Conservation (phyloP, 2,329 filamentous ascomycete species). For the Cytospora paraplurivora region DNA sequence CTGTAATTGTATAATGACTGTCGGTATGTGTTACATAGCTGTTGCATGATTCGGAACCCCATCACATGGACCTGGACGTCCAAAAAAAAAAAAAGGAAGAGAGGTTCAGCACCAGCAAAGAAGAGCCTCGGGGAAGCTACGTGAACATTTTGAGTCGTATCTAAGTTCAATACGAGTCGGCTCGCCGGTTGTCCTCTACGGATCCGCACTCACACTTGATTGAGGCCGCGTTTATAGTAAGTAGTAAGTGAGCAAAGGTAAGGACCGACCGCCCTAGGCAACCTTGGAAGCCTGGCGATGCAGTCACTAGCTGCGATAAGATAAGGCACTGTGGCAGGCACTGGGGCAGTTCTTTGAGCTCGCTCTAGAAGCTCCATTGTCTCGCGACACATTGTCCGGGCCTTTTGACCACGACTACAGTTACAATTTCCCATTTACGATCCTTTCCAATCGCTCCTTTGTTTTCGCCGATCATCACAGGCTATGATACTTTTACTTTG, state of each 20-base stretch:
- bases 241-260: neutral
- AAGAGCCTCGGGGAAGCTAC: neutral
- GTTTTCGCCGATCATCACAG: neutral
- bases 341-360: neutral
- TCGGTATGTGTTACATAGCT: conserved; percentile 7
- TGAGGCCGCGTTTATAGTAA: neutral
- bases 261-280: neutral
- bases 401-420: neutral
- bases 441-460: neutral
- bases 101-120: neutral
- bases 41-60: conserved; percentile 1
- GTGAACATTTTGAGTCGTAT: neutral
- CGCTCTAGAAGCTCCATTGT: neutral
- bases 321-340: neutral
- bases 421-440: neutral
- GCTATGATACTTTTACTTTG: conserved; percentile 13
- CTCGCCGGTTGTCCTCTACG: neutral
- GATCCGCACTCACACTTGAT: neutral
- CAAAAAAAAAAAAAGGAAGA: neutral
- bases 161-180: no score
- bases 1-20: conserved; percentile 28
- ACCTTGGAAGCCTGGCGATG: neutral
- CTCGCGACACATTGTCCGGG: neutral
- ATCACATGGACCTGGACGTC: neutral
- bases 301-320: neutral